These are phyloP conservation scores for Lepidium campestre DNA, from an alignment of 441 rosid species.

Conservation along the genomic window DNA sequence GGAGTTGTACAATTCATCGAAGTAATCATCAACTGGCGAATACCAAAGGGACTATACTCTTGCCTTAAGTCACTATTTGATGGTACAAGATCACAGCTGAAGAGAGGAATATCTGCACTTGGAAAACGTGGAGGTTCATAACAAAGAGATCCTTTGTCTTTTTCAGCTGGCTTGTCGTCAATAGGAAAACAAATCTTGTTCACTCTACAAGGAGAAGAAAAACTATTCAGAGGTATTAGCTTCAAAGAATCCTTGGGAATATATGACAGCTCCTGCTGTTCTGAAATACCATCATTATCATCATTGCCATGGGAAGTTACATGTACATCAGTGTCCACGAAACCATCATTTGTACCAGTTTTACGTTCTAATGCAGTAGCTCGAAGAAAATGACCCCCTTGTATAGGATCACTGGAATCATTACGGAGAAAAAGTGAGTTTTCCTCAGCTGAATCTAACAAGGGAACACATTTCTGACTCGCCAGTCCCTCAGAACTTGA, in stretches of 20 bases:
- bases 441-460: constrained; percentile 33
- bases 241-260: constrained; percentile 48
- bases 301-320: constrained; percentile 43
- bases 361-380: constrained; percentile 42
- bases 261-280: constrained; percentile 46
- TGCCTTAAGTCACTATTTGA: constrained; percentile 74
- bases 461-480: neutral
- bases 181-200: constrained; percentile 20
- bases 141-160: constrained; percentile 68
- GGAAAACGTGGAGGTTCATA: constrained; percentile 99
- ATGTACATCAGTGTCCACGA: constrained; percentile 41
- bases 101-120: constrained; percentile 83
- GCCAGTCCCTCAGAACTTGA: constrained; percentile 36
- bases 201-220: constrained; percentile 37
- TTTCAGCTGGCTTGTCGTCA: constrained; percentile 39
- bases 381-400: constrained; percentile 35
- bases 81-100: constrained; percentile 93
- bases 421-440: constrained; percentile 32
- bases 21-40: constrained; percentile 93
- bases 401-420: constrained; percentile 35
- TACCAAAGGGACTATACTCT: constrained; percentile 97
- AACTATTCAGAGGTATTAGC: constrained; percentile 57
- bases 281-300: constrained; percentile 24
- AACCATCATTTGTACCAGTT: constrained; percentile 34
- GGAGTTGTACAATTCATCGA: constrained; percentile 85